A percentile compares a stretch with the other conserved stretches of the same genome.
These are phyloP conservation scores for Fusarium nisikadoi DNA, from an alignment of 2,329 filamentous ascomycete genomes.

Conservation along the genomic window DNA sequence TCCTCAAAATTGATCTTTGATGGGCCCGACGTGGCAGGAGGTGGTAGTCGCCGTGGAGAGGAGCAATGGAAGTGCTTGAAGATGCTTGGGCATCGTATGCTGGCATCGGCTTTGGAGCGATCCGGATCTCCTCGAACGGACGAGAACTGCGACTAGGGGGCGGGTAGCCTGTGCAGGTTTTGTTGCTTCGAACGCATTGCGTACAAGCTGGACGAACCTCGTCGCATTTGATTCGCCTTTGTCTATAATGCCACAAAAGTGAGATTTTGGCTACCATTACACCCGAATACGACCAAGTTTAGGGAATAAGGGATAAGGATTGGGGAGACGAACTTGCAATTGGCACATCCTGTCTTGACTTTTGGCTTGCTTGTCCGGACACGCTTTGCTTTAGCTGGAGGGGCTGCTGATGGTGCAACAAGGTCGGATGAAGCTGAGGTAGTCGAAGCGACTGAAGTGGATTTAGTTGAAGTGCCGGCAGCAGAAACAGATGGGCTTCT, in stretches of 20 bases:
- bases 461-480: not conserved
- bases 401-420: slow-evolving; percentile 8
- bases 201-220: slow-evolving; percentile 69
- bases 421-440: slow-evolving; percentile 7
- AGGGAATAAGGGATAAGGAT: not conserved
- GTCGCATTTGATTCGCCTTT: slow-evolving; percentile 73
- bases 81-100: slow-evolving; percentile 37
- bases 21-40: slow-evolving; percentile 48
- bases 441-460: slow-evolving; percentile 1
- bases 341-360: slow-evolving; percentile 73
- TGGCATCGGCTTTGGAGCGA: slow-evolving; percentile 59
- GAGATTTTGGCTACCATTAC: slow-evolving; percentile 31
- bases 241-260: slow-evolving; percentile 52
- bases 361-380: slow-evolving; percentile 67
- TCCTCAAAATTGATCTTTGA: slow-evolving; percentile 34
- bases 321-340: slow-evolving; percentile 70
- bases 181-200: slow-evolving; percentile 69
- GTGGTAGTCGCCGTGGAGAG: slow-evolving; percentile 40
- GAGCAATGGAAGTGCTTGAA: slow-evolving; percentile 14
- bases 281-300: slow-evolving; percentile 14
- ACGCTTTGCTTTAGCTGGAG: slow-evolving; percentile 50
- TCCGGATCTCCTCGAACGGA: slow-evolving; percentile 59
- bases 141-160: slow-evolving; percentile 61
- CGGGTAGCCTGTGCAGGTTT: slow-evolving; percentile 70
- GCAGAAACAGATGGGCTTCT: slow-evolving; percentile 16